phyloP scores from a whole-genome alignment of 306 rosid species.

The Gastrolobium villosum region DNA sequence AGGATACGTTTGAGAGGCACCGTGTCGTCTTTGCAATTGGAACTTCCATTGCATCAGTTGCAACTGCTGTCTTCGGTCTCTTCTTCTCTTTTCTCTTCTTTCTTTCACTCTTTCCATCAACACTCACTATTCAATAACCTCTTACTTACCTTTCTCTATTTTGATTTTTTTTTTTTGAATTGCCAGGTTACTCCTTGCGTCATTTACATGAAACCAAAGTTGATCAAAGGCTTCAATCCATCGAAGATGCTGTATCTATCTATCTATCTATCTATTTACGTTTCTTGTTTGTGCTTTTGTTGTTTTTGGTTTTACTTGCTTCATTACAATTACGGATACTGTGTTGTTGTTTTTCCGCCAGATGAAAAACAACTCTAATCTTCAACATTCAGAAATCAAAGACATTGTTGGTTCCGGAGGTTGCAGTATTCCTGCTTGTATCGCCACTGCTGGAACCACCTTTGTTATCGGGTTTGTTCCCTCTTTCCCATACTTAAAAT shows the following conservation, averaged over 20 bases:
- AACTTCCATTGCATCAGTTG: constrained; percentile 89
- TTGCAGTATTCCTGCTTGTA: constrained; percentile 68
- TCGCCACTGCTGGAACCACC: constrained; percentile 94
- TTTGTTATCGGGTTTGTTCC: constrained; percentile 80
- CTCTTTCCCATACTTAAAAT: background rate
- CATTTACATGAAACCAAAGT: constrained; percentile 74
- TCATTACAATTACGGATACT: too few species aligned
- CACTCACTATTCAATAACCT: background rate
- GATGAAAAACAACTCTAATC: constrained; percentile 65
- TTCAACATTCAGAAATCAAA: constrained; percentile 68
- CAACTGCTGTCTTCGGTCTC: constrained; percentile 86
- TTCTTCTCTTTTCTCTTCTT: background rate
- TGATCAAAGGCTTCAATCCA: constrained; percentile 86
- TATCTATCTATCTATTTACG: background rate
- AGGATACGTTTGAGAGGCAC: constrained; percentile 89
- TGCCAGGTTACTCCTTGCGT: constrained; percentile 83
- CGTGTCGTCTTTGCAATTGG: constrained; percentile 88
- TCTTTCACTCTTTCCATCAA: background rate
- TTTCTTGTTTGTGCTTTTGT: background rate
- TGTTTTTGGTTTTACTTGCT: constrained; percentile 1
- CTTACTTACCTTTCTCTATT: background rate
- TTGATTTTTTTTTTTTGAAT: background rate
- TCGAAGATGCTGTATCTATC: constrained; percentile 71
- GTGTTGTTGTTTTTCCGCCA: constrained; percentile 47
- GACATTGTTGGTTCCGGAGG: constrained; percentile 67